Percentiles rank a stretch among this genome's conserved stretches.
Conservation (phyloP, 306 rosid genomes). For the Fagus crenata region DNA sequence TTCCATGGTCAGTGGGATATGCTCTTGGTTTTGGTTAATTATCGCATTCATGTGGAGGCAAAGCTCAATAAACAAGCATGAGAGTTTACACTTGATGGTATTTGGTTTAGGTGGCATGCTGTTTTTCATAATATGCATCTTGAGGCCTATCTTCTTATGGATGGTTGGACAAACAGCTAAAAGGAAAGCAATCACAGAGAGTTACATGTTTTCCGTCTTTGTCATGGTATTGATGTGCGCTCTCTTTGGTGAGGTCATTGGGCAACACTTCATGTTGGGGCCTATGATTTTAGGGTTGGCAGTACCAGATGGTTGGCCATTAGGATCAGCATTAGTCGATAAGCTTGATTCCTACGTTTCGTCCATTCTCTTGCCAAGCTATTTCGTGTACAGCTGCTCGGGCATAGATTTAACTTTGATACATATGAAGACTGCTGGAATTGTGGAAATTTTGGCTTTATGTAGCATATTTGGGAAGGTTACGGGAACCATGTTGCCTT, state of each 20-base stretch:
- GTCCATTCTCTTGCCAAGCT: conserved; percentile 42
- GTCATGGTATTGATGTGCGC: conserved; percentile 45
- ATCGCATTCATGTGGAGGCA: neutral
- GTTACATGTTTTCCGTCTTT: conserved; percentile 25
- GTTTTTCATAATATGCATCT: neutral
- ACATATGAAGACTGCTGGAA: conserved; percentile 11
- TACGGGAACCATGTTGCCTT: conserved; percentile 52
- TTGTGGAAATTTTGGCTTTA: conserved; percentile 31
- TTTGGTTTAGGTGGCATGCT: conserved; percentile 16
- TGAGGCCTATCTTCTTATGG: conserved; percentile 51
- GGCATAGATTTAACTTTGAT: conserved; percentile 15
- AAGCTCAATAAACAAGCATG: neutral
- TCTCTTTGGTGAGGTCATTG: conserved; percentile 40
- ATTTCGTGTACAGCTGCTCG: conserved; percentile 40
- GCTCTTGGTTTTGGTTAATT: neutral
- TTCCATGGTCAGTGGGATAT: conserved; percentile 44
- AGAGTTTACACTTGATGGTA: neutral
- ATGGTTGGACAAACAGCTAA: conserved; percentile 29
- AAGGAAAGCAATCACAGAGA: conserved; percentile 36
- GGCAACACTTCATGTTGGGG: conserved; percentile 44
- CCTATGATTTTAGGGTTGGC: conserved; percentile 58
- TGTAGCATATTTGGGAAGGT: conserved; percentile 43
- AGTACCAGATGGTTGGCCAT: conserved; percentile 63
- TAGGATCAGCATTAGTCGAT: conserved; percentile 55
- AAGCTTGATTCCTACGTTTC: conserved; percentile 43